Evolutionary conservation across 2,329 filamentous ascomycete genomes (phyloP).

Genomic region (Fusarium ramigenum): DNA sequence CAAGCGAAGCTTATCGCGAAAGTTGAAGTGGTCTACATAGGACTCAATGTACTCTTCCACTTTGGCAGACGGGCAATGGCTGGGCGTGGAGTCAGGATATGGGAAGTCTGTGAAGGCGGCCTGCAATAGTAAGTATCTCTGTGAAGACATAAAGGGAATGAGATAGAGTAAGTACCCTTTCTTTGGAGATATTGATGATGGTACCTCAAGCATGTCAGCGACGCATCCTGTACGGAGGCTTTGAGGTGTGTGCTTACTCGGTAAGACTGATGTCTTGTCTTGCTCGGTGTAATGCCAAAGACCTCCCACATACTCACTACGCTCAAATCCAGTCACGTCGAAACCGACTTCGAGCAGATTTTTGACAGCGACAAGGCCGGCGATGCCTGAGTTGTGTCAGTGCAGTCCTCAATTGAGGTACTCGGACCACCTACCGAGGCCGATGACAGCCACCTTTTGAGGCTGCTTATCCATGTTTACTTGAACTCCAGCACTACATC

Average conservation of each 20-base stretch:
- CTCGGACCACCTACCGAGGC: conserved; percentile 35
- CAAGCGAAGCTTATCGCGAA: conserved; percentile 40
- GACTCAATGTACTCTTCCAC: conserved; percentile 47
- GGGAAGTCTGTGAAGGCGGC: conserved; percentile 51
- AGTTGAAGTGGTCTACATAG: conserved; percentile 47
- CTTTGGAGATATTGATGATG: conserved; percentile 47
- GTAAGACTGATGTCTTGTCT: conserved; percentile 51
- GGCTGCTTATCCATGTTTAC: conserved; percentile 19
- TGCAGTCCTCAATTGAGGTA: background rate
- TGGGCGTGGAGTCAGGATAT: conserved; percentile 42
- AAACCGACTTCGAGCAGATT: conserved; percentile 56
- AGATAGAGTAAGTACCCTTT: conserved; percentile 31
- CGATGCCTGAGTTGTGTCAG: conserved; percentile 39
- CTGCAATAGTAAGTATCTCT: conserved; percentile 8
- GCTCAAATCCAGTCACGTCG: conserved; percentile 55
- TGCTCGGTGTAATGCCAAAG: conserved; percentile 55
- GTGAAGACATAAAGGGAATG: fast-evolving
- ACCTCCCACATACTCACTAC: conserved; percentile 52
- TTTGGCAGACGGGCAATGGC: conserved; percentile 37
- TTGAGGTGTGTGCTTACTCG: conserved; percentile 34
- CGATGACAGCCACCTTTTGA: conserved; percentile 43
- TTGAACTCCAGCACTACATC: background rate
- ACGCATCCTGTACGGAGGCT: background rate
- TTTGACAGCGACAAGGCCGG: conserved; percentile 53
- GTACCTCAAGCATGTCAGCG: conserved; percentile 34